These are phyloP conservation scores for Harringtonia aguacate DNA, from an alignment of 2,329 filamentous ascomycete species.

Conservation along the genomic window DNA sequence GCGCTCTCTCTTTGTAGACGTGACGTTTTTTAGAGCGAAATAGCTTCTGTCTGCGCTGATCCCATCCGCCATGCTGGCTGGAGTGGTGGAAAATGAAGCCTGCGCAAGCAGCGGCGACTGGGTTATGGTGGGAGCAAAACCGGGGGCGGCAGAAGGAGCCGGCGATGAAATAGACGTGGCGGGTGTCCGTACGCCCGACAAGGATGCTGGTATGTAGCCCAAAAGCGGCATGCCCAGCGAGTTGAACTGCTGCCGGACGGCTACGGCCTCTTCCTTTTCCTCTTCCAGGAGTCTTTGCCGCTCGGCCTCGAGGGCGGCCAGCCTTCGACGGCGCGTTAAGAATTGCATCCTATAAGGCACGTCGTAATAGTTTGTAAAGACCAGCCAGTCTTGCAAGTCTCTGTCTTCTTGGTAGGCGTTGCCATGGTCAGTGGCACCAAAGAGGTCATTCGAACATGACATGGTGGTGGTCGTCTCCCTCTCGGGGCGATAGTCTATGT, in stretches of 20 bases:
- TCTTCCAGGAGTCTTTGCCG: background rate
- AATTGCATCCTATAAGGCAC: conserved; percentile 2
- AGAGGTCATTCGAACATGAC: background rate
- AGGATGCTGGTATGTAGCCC: background rate
- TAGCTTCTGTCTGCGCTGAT: too few species aligned
- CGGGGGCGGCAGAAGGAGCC: too few species aligned
- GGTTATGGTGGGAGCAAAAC: too few species aligned
- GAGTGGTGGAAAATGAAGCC: too few species aligned
- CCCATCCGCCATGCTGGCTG: too few species aligned
- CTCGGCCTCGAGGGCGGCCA: conserved; percentile 4
- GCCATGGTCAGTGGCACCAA: background rate
- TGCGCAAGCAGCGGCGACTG: too few species aligned
- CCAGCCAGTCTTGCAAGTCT: conserved; percentile 8
- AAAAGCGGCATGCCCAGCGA: background rate
- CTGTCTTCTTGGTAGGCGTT: background rate
- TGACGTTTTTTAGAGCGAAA: too few species aligned
- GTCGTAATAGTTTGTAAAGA: conserved; percentile 9
- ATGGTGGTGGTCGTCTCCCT: too few species aligned
- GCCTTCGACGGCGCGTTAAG: conserved; percentile 1
- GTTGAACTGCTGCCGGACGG: background rate
- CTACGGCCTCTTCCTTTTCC: background rate
- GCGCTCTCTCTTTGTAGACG: too few species aligned
- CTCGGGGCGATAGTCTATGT: too few species aligned
- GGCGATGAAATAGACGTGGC: too few species aligned
- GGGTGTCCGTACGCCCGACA: too few species aligned